Percentiles rank a stretch among this genome's conserved stretches.
phyloP scores from a whole-genome alignment of 495 filamentous ascomycete genomes.

The Massariosphaeria phaeospora region DNA sequence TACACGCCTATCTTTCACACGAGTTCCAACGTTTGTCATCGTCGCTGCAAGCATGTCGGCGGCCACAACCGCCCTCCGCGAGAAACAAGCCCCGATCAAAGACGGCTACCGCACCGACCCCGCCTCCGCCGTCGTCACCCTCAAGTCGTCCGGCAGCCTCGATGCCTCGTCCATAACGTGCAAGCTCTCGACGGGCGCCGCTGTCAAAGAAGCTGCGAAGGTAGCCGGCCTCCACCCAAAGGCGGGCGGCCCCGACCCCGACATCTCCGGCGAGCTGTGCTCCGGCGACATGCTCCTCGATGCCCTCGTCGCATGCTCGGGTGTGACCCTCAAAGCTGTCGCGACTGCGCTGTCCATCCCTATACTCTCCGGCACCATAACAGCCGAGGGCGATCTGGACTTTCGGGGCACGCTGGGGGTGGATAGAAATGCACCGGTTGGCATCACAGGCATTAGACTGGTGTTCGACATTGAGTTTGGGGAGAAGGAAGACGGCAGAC shows the following conservation, averaged over 20 bases:
- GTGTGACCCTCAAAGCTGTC: constrained; percentile 42
- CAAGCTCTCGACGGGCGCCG: constrained; percentile 37
- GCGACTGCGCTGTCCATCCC: constrained; percentile 38
- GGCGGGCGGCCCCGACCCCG: constrained; percentile 39
- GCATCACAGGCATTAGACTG: constrained; percentile 38
- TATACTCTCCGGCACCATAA: constrained; percentile 33
- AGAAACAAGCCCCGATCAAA: constrained; percentile 40
- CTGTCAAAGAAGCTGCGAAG: constrained; percentile 35
- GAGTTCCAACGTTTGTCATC: no score
- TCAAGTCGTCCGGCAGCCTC: constrained; percentile 36
- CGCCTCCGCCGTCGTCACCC: constrained; percentile 38
- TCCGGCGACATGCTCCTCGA: constrained; percentile 43
- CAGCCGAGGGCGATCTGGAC: constrained; percentile 42
- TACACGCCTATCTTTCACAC: no score
- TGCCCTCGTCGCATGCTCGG: constrained; percentile 41
- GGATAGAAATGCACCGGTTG: constrained; percentile 38
- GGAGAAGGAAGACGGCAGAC: constrained; percentile 26
- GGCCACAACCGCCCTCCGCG: constrained; percentile 35
- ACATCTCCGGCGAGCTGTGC: constrained; percentile 41
- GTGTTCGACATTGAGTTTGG: constrained; percentile 35
- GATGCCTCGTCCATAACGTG: constrained; percentile 38
- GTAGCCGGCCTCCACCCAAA: constrained; percentile 38
- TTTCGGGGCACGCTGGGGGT: constrained; percentile 43
- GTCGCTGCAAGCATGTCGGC: constrained; percentile 17
- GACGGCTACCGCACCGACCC: constrained; percentile 35